Conservation (phyloP, 306 rosid species). For the Carpinus fangiana region DNA sequence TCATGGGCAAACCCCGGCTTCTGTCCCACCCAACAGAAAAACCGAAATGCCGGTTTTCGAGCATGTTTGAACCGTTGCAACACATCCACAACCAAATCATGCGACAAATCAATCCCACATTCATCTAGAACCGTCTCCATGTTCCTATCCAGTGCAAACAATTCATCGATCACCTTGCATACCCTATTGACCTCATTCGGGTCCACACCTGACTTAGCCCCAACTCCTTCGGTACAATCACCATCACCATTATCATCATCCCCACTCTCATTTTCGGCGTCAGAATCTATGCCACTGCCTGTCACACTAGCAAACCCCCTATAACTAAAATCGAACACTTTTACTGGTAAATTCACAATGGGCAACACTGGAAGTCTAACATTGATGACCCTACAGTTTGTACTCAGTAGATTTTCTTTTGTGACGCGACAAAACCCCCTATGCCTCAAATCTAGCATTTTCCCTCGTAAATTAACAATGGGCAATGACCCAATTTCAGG, state of each 20-base stretch:
- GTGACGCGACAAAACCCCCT: slow-evolving; percentile 23
- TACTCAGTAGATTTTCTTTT: slow-evolving; percentile 33
- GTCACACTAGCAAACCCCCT: slow-evolving; percentile 35
- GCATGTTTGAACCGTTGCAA: slow-evolving; percentile 77
- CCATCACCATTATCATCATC: slow-evolving; percentile 15
- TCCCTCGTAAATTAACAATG: slow-evolving; percentile 11
- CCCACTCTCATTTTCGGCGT: slow-evolving; percentile 42
- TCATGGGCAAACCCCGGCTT: slow-evolving; percentile 65
- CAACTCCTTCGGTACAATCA: slow-evolving; percentile 17
- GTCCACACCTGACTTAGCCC: slow-evolving; percentile 44
- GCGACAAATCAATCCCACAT: slow-evolving; percentile 56
- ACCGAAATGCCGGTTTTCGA: slow-evolving; percentile 83
- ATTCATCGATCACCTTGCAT: slow-evolving; percentile 85
- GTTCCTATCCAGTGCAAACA: slow-evolving; percentile 87
- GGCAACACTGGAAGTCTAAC: slow-evolving; percentile 4
- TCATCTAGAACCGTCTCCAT: slow-evolving; percentile 93
- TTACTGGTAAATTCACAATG: slow-evolving; percentile 13
- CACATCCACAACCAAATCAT: slow-evolving; percentile 77
- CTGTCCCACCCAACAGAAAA: slow-evolving; percentile 84
- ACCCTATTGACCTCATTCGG: slow-evolving; percentile 62
- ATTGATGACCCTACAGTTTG: slow-evolving; percentile 4
- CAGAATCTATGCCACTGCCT: slow-evolving; percentile 35
- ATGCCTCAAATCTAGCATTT: slow-evolving; percentile 8
- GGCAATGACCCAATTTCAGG: slow-evolving; percentile 7
- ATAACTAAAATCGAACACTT: slow-evolving; percentile 11